A percentile compares a stretch with the other conserved stretches of the same genome.
Evolutionary conservation across 371 early-diverging fungal species (phyloP).

Genomic region (Actinomucor elegans): DNA sequence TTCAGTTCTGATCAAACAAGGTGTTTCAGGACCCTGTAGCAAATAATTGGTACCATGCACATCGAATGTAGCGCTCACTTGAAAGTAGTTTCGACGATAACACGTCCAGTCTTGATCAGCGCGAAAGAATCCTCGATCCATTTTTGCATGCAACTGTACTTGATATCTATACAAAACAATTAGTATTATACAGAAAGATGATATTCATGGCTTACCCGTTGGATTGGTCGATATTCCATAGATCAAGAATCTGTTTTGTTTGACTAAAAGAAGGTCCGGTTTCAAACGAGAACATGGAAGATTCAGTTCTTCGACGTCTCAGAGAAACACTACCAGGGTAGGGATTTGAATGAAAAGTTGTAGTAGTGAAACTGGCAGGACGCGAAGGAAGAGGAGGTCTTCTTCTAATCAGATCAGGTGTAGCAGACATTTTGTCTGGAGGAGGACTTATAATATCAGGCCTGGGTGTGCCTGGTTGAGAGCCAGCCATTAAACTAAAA

Average conservation of each 20-base stretch:
- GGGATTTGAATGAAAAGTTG: conserved; percentile 45
- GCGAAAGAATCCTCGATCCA: conserved; percentile 79
- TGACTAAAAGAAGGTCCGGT: conserved; percentile 45
- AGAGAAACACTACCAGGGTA: conserved; percentile 30
- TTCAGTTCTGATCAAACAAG: conserved; percentile 50
- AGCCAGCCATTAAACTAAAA: conserved; percentile 29
- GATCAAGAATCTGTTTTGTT: conserved; percentile 40
- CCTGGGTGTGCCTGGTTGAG: conserved; percentile 36
- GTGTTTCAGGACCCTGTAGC: conserved; percentile 42
- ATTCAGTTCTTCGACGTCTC: conserved; percentile 46
- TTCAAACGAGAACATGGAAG: conserved; percentile 49
- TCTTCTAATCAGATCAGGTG: conserved; percentile 34
- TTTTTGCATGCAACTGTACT: conserved; percentile 59
- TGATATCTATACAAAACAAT: conserved; percentile 32
- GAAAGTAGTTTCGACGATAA: conserved; percentile 91
- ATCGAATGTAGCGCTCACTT: conserved; percentile 73
- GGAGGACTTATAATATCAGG: conserved; percentile 34
- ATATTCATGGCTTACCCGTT: conserved; percentile 29
- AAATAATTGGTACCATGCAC: conserved; percentile 48
- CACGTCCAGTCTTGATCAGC: conserved; percentile 87
- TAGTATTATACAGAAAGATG: conserved; percentile 5
- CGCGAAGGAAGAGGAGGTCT: conserved; percentile 40
- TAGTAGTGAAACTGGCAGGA: conserved; percentile 45
- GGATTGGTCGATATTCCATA: conserved; percentile 46
- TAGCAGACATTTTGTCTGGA: conserved; percentile 11